Conservation (phyloP, 495 filamentous ascomycete species). For the Echria macrotheca region DNA sequence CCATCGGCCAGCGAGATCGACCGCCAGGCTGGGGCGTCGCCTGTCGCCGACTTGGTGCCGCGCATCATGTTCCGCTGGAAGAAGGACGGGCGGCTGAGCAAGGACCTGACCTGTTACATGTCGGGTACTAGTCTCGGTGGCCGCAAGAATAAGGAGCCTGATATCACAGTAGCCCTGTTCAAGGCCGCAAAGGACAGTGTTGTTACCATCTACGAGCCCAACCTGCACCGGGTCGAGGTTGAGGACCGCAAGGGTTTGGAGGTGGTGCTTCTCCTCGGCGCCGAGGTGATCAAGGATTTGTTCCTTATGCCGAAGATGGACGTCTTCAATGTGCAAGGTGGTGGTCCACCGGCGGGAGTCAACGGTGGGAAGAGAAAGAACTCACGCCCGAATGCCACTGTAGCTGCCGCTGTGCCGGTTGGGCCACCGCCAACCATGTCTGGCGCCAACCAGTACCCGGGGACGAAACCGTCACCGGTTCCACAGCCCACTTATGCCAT, state of each 20-base stretch:
- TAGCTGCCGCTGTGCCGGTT: background rate
- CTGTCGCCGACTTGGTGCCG: slow-evolving; percentile 66
- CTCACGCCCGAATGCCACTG: slow-evolving; percentile 27
- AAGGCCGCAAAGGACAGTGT: slow-evolving; percentile 40
- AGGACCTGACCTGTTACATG: slow-evolving; percentile 74
- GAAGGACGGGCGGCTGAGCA: slow-evolving; percentile 77
- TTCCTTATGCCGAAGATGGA: slow-evolving; percentile 65
- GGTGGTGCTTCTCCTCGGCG: slow-evolving; percentile 74
- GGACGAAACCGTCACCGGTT: no score
- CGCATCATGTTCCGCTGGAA: slow-evolving; percentile 86
- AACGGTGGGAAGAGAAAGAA: slow-evolving; percentile 36
- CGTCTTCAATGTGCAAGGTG: slow-evolving; percentile 69
- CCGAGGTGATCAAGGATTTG: slow-evolving; percentile 81
- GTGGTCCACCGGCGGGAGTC: slow-evolving; percentile 13
- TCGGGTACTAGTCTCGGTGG: slow-evolving; percentile 68
- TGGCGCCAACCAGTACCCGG: slow-evolving; percentile 18
- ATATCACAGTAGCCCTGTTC: slow-evolving; percentile 88
- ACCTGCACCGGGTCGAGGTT: slow-evolving; percentile 81
- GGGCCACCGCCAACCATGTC: slow-evolving; percentile 23
- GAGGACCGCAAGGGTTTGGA: slow-evolving; percentile 94
- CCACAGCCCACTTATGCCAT: background rate
- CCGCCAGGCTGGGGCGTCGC: slow-evolving; percentile 58
- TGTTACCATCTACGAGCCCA: slow-evolving; percentile 87
- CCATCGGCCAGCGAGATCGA: slow-evolving; percentile 75
- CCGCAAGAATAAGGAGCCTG: slow-evolving; percentile 79